Base-by-base conservation (phyloP, 1,284 basidiomycete species). In the Moniliophthora roreri region DNA sequence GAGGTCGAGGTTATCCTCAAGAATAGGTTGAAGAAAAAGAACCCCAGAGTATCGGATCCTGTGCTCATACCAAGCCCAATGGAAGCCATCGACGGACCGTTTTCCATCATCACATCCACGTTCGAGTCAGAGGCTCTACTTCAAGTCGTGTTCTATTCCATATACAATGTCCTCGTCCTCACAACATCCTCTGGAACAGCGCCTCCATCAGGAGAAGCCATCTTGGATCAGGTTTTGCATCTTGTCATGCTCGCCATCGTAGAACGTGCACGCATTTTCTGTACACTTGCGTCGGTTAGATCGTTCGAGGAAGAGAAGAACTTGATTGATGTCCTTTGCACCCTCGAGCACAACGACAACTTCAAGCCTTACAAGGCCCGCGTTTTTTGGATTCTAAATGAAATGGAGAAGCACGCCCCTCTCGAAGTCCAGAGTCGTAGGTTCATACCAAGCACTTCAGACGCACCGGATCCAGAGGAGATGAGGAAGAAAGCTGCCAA, bases 141-240 rank as follows among this genome's bases (percentile, higher is more conserved):
- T 10, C 89, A 91, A 66, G 78, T 92, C 54, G 78, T 93, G 67
- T 92, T 91, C 68, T 91, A 85, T 62, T 79, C 86, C 6, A 74
- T 93, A 15, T 80, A 80, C 69, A 89, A 91, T 62, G 77, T 89
- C 45, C 69, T 89, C 32, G 75, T 77, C 11, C 66, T 83, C 54
- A 88, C 85, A 3, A 81, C 87, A 16, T 70, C 75, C 9, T 69
- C 75, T 20, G 81, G 81, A 2, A 68, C 76, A 38, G 71, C 85
- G 1, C 87, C 87, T 1, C 81, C 87, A 8, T 90, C 87, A 0
- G 84, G 86, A 0, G 94, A 96, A 64, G 89, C 91, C 2, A 89
- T 98, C 51, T 78, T 98, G 13, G 96, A 98, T 67, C 89, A 95
- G 58, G 83, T 84, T 0, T 73, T 98, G 21, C 92, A 97, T 66